Base-by-base conservation (phyloP, 1,139 yeast genomes). In the Protomyces inouyei region DNA sequence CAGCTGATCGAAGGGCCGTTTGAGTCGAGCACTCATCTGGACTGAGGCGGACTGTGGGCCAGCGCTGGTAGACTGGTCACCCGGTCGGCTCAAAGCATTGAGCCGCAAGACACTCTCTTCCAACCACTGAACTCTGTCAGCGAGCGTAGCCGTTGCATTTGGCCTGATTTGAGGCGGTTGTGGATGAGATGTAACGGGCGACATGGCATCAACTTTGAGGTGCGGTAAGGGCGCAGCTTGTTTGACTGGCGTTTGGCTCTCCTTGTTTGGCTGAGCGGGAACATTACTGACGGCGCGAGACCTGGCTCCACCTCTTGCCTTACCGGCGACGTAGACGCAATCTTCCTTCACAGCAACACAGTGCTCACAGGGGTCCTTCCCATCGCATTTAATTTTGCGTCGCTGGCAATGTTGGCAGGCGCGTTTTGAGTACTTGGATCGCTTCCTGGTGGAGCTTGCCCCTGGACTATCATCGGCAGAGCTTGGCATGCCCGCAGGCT, bases 381-480 rank as follows among this genome's bases (percentile, higher is more conserved):
- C 69, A 35, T 67, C 61, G 55, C 69, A 67, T 35, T 67, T 67
- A 59, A 66, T 57, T 56, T 67, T 67, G 38, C 68, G 67, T 8
- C 61, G 55, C 32, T 59, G 48, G 43, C 69, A 67, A 25, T 59
- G 48, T 35, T 61, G 68, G 57, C 69, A 67, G 25, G 69, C 69
- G 18, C 66, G 66, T 25, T 52, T 38, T 21, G 60, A 56, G 48
- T 61, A 64, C 32, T 61, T 64, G 23, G 46, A 37, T 1, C 66
- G 53, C 55, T 61, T 61, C 3, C 55, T 25, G 46, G 36, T 43
- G 9, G 25, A 21, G 3, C 32, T 45, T 21, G 43, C 57, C 12
- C 21, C 23, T 3, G 45, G 45, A 28, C 32, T 28, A 4, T 52
- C 56, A 25, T 59, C 63, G 52, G 43, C 43, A 10, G 48, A 43